Percentiles rank a stretch among this genome's conserved stretches.
Conservation (phyloP, 164 flowering plant genomes). For the Annona cherimola region DNA sequence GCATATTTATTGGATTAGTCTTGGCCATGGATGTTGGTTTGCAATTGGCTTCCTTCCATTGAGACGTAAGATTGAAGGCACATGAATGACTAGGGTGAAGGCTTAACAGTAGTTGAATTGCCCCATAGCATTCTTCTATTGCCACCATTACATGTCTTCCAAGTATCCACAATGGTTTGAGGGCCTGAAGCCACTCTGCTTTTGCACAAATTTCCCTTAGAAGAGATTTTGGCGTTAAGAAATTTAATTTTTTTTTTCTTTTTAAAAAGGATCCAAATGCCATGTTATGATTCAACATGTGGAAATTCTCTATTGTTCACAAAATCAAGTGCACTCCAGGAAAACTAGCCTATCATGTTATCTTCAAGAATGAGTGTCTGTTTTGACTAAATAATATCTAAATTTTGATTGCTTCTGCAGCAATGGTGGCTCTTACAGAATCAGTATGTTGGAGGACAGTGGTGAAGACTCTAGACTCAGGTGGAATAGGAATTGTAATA, state of each 20-base stretch:
- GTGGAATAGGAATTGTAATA: conserved; percentile 77
- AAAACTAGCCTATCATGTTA: background rate
- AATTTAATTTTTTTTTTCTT: too few relatives aligned
- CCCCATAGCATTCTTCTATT: background rate
- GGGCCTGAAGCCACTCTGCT: background rate
- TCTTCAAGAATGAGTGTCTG: background rate
- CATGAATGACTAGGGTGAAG: background rate
- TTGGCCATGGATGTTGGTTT: too few relatives aligned
- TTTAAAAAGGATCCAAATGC: background rate
- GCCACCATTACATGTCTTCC: background rate
- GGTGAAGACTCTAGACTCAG: conserved; percentile 43
- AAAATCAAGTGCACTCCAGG: background rate
- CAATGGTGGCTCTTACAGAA: conserved; percentile 72
- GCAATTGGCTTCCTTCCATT: background rate
- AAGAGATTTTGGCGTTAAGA: background rate
- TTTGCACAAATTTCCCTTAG: background rate
- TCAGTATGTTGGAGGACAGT: conserved; percentile 84
- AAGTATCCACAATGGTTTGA: background rate
- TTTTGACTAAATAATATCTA: background rate
- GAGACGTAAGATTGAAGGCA: background rate
- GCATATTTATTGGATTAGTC: too few relatives aligned
- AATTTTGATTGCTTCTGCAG: conserved; percentile 39
- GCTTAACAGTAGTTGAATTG: background rate
- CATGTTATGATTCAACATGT: background rate
- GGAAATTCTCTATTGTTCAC: background rate